Evolutionary conservation across 1,139 yeast species (phyloP), one percentile per base, ranked within the genome.

Genomic region (Debaryomyces coudertii): DNA sequence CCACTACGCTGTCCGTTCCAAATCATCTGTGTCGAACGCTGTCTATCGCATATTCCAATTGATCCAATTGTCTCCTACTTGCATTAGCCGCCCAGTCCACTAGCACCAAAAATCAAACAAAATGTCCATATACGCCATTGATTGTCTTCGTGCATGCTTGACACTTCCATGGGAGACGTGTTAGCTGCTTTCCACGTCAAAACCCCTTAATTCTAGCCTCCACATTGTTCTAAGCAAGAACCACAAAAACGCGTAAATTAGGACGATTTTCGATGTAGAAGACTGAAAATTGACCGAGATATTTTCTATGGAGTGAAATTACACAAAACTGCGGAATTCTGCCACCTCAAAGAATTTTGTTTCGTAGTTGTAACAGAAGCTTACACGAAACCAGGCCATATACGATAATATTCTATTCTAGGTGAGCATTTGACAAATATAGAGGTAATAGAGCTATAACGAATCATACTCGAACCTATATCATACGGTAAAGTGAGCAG

Each of bases 191-290:
- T 9, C 23, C 14, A 18, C 24, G 24, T 33, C 36, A 15, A 18
- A 16, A 18, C 12, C 36, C 24, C 36, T 22, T 33, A 14, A 33
- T 33, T 33, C 14, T 18, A 33, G 22, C 24, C 36, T 33, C 35
- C 36, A 33, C 24, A 33, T 33, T 18, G 24, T 20, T 18, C 22
- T 20, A 8, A 33, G 20, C 24, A 18, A 11, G 24, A 11, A 33
- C 15, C 45, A 42, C 45, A 42, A 42, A 42, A 36, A 42, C 45
- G 45, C 45, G 45, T 42, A 36, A 41, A 15, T 18, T 33, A 22
- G 12, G 23, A 35, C 28, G 18, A 14, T 35, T 35, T 35, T 22
- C 25, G 27, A 14, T 22, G 28, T 11, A 20, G 7, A 25, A n/a
- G 8, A 7, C 4, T 8, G 33, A 14, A 37, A 28, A 22, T 16